phyloP scores from a whole-genome alignment of 495 filamentous ascomycete species.

The Aspergillus affinis region DNA sequence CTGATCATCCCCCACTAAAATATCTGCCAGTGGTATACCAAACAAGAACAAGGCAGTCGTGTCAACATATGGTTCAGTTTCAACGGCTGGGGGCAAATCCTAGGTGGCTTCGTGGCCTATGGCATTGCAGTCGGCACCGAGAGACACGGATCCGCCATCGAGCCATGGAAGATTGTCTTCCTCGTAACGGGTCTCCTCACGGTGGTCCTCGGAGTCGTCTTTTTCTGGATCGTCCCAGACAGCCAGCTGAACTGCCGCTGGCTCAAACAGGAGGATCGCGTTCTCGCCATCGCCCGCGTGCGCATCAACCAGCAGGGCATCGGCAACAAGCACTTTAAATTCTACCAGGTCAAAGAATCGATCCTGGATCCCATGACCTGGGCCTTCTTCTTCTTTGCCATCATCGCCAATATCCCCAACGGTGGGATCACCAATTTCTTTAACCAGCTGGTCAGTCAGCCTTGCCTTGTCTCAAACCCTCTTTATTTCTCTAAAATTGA shows the following conservation, averaged over 20 bases:
- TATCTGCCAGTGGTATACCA: conserved; percentile 59
- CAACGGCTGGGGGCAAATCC: conserved; percentile 60
- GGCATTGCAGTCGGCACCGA: conserved; percentile 60
- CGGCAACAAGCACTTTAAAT: conserved; percentile 67
- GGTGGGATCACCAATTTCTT: conserved; percentile 74
- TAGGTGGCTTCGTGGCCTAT: conserved; percentile 64
- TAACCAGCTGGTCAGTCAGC: conserved; percentile 49
- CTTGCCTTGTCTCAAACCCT: background rate
- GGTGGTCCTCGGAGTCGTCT: conserved; percentile 52
- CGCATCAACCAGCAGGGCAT: conserved; percentile 66
- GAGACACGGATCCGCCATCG: conserved; percentile 52
- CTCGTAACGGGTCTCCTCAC: conserved; percentile 65
- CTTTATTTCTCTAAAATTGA: conserved; percentile 6
- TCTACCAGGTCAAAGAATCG: conserved; percentile 60
- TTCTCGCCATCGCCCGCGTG: conserved; percentile 60
- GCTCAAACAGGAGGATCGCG: conserved; percentile 61
- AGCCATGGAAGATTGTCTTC: conserved; percentile 69
- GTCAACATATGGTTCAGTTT: conserved; percentile 65
- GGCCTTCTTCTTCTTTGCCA: conserved; percentile 64
- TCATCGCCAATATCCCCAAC: conserved; percentile 64
- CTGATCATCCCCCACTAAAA: background rate
- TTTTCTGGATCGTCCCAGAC: conserved; percentile 66
- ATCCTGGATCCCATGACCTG: conserved; percentile 61
- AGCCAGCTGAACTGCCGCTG: conserved; percentile 68
- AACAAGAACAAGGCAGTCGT: conserved; percentile 56